phyloP scores from a whole-genome alignment of 352 stramenopile species.

The Phytophthora agathidicida region DNA sequence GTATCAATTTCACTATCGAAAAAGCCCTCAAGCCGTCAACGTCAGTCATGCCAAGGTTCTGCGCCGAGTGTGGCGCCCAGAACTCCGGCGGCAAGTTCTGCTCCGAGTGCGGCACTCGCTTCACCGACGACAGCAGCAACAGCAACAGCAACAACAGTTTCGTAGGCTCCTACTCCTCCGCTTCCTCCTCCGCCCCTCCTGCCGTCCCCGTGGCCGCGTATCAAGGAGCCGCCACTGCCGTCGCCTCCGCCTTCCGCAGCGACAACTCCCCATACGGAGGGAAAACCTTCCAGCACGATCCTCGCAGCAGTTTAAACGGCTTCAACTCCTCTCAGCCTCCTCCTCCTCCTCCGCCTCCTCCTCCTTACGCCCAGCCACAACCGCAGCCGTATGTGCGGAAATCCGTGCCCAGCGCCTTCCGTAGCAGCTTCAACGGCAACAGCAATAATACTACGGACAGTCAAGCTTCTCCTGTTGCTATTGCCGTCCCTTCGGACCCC shows the following conservation, averaged over 20 bases:
- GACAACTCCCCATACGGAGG: conserved; percentile 26
- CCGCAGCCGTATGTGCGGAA: conserved; percentile 21
- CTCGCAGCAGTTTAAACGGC: conserved; percentile 5
- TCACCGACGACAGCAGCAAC: conserved; percentile 30
- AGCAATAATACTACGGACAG: conserved; percentile 11
- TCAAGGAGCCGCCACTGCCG: conserved; percentile 17
- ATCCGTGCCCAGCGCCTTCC: conserved; percentile 30
- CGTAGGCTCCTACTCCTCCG: conserved; percentile 3
- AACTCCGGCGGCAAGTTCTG: conserved; percentile 66
- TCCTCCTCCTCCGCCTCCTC: conserved; percentile 21
- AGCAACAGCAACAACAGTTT: too few relatives aligned
- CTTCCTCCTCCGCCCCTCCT: conserved; percentile 6
- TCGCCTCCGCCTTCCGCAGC: conserved; percentile 29
- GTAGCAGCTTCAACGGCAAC: conserved; percentile 23
- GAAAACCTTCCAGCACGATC: conserved; percentile 23
- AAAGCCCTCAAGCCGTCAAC: neutral
- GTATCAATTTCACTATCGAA: conserved; percentile 12
- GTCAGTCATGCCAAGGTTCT: conserved; percentile 57
- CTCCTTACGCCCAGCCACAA: too few relatives aligned
- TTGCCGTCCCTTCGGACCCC: conserved; percentile 27
- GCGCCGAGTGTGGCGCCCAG: conserved; percentile 59
- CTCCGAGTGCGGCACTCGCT: conserved; percentile 62
- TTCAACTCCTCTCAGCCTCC: conserved; percentile 5
- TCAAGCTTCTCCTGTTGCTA: conserved; percentile 10
- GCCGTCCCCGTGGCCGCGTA: conserved; percentile 28